Conservation (phyloP, 2,329 filamentous ascomycete species). For the Aspergillus fructus region DNA sequence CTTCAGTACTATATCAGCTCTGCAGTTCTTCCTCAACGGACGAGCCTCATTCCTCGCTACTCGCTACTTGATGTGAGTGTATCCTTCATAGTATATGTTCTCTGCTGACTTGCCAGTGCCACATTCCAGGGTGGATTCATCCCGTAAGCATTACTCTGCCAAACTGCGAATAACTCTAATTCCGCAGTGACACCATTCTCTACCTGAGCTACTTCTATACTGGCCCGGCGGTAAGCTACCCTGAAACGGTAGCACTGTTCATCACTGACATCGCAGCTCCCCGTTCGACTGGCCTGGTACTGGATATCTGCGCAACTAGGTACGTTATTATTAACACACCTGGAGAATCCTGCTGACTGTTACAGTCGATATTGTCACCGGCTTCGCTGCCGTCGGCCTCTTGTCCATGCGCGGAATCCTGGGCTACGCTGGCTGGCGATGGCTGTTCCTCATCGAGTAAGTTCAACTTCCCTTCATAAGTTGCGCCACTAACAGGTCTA, state of each 20-base stretch:
- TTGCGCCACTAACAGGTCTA: neutral
- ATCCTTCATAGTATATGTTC: neutral
- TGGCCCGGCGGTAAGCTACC: conserved; percentile 57
- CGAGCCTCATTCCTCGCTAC: conserved; percentile 40
- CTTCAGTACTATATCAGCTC: conserved; percentile 34
- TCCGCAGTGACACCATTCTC: conserved; percentile 46
- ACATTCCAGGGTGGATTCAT: conserved; percentile 56
- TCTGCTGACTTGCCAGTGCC: neutral
- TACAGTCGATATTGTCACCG: neutral
- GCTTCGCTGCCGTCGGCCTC: conserved; percentile 30
- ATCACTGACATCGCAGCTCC: neutral
- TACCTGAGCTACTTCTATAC: conserved; percentile 74
- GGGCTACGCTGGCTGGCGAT: conserved; percentile 44
- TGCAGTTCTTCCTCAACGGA: conserved; percentile 49
- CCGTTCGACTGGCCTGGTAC: conserved; percentile 1
- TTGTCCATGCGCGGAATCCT: conserved; percentile 33
- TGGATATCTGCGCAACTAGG: neutral
- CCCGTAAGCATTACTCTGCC: conserved; percentile 30
- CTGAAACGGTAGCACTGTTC: too few species aligned
- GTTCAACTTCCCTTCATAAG: conserved; percentile 31
- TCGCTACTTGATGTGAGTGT: neutral
- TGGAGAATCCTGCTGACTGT: neutral
- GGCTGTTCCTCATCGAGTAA: conserved; percentile 59
- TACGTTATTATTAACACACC: neutral
- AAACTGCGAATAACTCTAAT: neutral